These are phyloP conservation scores for Candida hispaniensis DNA, from an alignment of 805 yeast species.

Conservation along the genomic window DNA sequence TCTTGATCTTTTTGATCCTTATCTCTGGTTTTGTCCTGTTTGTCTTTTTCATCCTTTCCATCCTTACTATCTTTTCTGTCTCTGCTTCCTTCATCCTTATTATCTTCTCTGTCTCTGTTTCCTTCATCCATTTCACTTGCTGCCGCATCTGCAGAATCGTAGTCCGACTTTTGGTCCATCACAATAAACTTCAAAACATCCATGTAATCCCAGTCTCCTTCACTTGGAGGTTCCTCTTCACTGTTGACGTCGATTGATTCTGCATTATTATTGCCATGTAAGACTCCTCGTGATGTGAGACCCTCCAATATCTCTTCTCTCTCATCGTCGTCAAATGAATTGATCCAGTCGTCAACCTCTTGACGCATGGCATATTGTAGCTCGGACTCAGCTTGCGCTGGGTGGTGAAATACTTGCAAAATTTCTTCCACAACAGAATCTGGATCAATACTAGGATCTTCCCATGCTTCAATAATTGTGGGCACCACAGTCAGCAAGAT, in stretches of 20 bases:
- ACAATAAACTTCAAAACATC: no score
- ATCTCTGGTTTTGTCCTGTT: no score
- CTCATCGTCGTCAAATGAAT: slow-evolving; percentile 11
- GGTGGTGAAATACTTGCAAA: slow-evolving; percentile 21
- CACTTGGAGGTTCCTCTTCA: no score
- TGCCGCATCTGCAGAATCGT: no score
- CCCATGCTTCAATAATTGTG: slow-evolving; percentile 21
- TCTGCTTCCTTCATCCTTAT: no score
- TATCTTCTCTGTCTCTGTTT: no score
- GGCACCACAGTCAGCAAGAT: slow-evolving; percentile 19
- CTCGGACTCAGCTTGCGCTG: slow-evolving; percentile 17
- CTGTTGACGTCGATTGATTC: slow-evolving; percentile 13
- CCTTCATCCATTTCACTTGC: no score
- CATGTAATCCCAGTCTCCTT: no score
- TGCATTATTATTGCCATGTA: slow-evolving; percentile 12
- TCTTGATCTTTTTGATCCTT: no score
- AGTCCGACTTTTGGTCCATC: no score
- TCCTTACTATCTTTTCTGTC: no score
- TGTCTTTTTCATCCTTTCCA: no score
- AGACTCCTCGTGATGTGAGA: slow-evolving; percentile 12
- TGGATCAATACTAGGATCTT: slow-evolving; percentile 18
- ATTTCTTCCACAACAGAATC: slow-evolving; percentile 17
- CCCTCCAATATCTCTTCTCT: slow-evolving; percentile 12
- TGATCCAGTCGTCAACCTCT: slow-evolving; percentile 19
- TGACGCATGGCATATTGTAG: slow-evolving; percentile 19